Evolutionary conservation across 2,329 filamentous ascomycete species (phyloP).

Genomic region (Cordyceps javanica): DNA sequence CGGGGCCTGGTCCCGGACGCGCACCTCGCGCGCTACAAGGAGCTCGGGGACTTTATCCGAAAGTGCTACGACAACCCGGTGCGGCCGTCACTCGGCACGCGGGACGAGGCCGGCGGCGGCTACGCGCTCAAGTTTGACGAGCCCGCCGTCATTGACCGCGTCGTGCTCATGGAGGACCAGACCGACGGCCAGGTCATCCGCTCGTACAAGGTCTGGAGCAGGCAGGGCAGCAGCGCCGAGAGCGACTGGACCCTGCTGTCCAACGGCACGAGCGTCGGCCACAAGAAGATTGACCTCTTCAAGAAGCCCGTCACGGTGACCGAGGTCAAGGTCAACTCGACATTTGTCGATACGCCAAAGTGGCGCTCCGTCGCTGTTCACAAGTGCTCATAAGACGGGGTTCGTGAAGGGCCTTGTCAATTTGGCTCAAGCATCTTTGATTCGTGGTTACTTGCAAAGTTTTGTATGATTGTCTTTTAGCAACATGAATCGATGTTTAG

Average conservation of each 20-base stretch:
- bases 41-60: conserved; percentile 20
- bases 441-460: no score
- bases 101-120: background rate
- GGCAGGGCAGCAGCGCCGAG: conserved; percentile 14
- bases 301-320: conserved; percentile 16
- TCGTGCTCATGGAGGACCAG: conserved; percentile 23
- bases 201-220: conserved; percentile 19
- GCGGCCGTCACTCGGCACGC: background rate
- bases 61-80: conserved; percentile 7
- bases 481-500: no score
- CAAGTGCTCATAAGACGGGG: conserved; percentile 18
- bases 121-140: conserved; percentile 15
- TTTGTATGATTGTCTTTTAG: no score
- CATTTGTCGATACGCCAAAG: conserved; percentile 19
- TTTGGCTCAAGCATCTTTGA: no score
- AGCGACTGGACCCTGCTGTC: conserved; percentile 18
- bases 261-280: conserved; percentile 21
- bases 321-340: conserved; percentile 19
- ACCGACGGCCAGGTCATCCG: conserved; percentile 21
- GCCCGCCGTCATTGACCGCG: conserved; percentile 18
- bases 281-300: conserved; percentile 22
- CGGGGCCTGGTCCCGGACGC: conserved; percentile 19
- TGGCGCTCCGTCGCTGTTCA: conserved; percentile 20
- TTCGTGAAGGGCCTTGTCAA: no score
- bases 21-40: conserved; percentile 20